Evolutionary conservation across 169 alveolate species (phyloP), one percentile per base, ranked within the genome.

Genomic region (Plasmodium relictum): DNA sequence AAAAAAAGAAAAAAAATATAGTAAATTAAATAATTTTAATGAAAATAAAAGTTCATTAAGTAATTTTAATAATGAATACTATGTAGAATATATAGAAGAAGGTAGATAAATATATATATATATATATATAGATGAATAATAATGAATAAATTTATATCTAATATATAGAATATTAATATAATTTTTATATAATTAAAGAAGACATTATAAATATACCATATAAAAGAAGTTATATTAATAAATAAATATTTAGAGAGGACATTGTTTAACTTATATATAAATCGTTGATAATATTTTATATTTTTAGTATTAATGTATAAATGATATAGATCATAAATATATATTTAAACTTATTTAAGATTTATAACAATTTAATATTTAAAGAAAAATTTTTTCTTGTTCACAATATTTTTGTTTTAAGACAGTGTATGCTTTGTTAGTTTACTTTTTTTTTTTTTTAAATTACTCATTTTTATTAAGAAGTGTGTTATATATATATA

Each of bases 21-120:
- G 41, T 10, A 22, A 37, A 0, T 4, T 48, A 31, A 50, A 59
- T 69, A 22, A 22, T 8, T 63, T 10, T 1, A 20, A 66, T 14
- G 78, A 69, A 48, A 18, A 44, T 12, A 80, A 20, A 41, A 56
- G 44, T 4, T 10, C 9, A 26, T 0, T 56, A 37, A 58, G 69
- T 22, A 31, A 7, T 18, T 18, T 54, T n/a, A 59, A 59, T 4
- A 3, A 83, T 45, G 91, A 68, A 14, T 22, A 50, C 14, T 58
- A 83, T 48, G 85, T 69, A 50, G 91, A 83, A 31, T 83, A 83
- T 56, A 73, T 83, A 26, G 91, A 83, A 62, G 91, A 83, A 68
- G 91, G 85, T 83, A 20, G 1, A 63, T 14, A 37, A 1, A 61
- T 4, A 72, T 44, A 61, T 16, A 20, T 6, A 31, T 8, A 20